Evolutionary conservation across 768 basidiomycete species (phyloP), one percentile per base, ranked within the genome.

Genomic region (Calvatia gigantea): DNA sequence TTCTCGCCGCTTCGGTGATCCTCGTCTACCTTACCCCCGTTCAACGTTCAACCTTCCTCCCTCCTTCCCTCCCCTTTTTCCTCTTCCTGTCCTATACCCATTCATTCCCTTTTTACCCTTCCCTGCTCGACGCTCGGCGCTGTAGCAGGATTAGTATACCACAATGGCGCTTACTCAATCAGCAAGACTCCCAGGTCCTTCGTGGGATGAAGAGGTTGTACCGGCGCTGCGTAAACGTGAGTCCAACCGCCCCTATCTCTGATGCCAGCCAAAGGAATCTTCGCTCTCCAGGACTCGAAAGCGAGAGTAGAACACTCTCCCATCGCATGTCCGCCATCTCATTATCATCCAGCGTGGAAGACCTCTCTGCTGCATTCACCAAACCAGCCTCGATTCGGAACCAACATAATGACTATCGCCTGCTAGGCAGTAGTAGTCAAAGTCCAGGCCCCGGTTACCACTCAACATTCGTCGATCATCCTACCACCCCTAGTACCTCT

Each of bases 121-220:
- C 19, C 17, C 29, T 45, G 35, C 42, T 46, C 39, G 47, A 12
- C 58, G 38, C 47, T 21, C 28, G 12, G 27, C 6, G n/a, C 12
- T 9, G 19, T 15, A n/a, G 27, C n/a, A 21, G 35, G 37, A 23
- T n/a, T n/a, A n/a, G 17, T 49, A 42, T 62, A 49, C 29, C 25
- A 8, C 9, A 17, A 77, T 79, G 76, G 73, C 76, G 42, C 67
- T 75, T 44, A 76, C 73, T 45, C 76, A 77, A 67, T 67, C 76
- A 56, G 71, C 74, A 48, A 63, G 70, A 41, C 60, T 71, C 42
- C 72, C 74, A 47, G 73, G 76, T 39, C 81, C 85, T 47, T 77
- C 82, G 33, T 92, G 89, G 89, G 90, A 91, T 68, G 89, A 90
- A 65, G 82, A 82, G 32, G 89, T 92, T 54, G 91, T 92, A 28